Percentiles rank a stretch among this genome's conserved stretches.
These are phyloP conservation scores for Chlorella variabilis DNA, from an alignment of 163 green algal species.

Conservation along the genomic window DNA sequence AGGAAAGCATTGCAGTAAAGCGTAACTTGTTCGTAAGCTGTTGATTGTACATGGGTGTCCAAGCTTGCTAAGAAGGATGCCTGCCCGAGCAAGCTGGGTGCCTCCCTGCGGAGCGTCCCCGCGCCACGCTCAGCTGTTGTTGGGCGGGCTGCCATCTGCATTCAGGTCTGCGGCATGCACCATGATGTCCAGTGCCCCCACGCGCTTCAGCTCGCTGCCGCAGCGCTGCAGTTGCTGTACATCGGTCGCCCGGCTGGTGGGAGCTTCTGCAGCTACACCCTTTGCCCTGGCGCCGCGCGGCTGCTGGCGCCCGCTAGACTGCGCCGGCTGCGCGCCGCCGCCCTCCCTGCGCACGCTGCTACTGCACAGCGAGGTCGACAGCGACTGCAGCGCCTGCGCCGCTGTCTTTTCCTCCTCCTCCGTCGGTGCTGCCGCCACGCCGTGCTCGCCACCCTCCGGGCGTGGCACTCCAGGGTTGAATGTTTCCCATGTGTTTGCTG, in stretches of 20 bases:
- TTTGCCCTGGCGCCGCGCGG: not conserved
- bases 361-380: not conserved
- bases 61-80: too few species aligned
- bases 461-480: conserved; percentile 14
- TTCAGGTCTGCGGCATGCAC: not conserved
- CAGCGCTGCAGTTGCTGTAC: conserved; percentile 3
- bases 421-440: too few species aligned
- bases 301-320: not conserved
- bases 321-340: not conserved
- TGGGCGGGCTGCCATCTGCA: not conserved
- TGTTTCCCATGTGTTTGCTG: not conserved
- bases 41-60: too few species aligned
- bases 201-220: conserved; percentile 4
- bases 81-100: too few species aligned
- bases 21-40: too few species aligned
- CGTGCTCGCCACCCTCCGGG: not conserved
- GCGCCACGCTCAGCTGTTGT: too few species aligned
- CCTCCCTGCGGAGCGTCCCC: too few species aligned
- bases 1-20: too few species aligned
- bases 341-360: not conserved
- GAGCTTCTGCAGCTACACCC: not conserved
- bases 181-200: conserved; percentile 13
- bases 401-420: not conserved
- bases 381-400: conserved; percentile 5
- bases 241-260: too few species aligned